These are phyloP conservation scores for Rubus idaeus DNA, from an alignment of 306 rosid genomes.

Conservation along the genomic window DNA sequence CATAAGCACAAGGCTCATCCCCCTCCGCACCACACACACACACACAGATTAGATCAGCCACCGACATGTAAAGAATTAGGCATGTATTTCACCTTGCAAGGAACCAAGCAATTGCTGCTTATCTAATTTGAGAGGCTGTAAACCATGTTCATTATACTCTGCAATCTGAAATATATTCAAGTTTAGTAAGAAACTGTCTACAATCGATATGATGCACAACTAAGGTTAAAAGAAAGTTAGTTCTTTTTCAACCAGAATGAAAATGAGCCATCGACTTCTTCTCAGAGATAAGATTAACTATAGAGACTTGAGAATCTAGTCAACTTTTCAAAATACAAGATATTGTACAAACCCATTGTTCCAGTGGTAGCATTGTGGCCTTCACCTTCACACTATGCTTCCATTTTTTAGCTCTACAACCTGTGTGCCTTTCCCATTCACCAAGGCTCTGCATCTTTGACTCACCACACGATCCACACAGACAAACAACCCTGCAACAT, in stretches of 20 bases:
- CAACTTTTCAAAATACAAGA: conserved; percentile 8
- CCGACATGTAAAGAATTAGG: conserved; percentile 16
- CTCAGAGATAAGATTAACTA: conserved; percentile 16
- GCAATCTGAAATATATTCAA: conserved; percentile 52
- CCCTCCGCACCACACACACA: not conserved
- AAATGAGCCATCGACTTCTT: not conserved
- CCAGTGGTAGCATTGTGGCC: conserved; percentile 77
- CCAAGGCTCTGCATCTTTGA: conserved; percentile 76
- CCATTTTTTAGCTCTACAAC: conserved; percentile 98
- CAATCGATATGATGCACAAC: not conserved
- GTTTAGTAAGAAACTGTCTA: conserved; percentile 26
- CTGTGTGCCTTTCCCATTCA: conserved; percentile 96
- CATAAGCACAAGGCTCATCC: conserved; percentile 4
- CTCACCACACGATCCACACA: conserved; percentile 68
- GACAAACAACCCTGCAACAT: conserved; percentile 68
- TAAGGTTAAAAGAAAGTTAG: not conserved
- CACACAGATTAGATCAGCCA: conserved; percentile 4
- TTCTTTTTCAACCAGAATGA: not conserved
- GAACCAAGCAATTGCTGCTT: conserved; percentile 64
- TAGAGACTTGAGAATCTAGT: not conserved
- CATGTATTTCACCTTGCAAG: conserved; percentile 61
- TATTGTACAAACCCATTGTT: conserved; percentile 82
- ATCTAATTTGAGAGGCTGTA: conserved; percentile 52
- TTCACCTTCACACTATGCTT: conserved; percentile 92
- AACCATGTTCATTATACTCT: conserved; percentile 53